Evolutionary conservation across 163 green algal species (phyloP).

Genomic region (Trebouxia gelatinosa): DNA sequence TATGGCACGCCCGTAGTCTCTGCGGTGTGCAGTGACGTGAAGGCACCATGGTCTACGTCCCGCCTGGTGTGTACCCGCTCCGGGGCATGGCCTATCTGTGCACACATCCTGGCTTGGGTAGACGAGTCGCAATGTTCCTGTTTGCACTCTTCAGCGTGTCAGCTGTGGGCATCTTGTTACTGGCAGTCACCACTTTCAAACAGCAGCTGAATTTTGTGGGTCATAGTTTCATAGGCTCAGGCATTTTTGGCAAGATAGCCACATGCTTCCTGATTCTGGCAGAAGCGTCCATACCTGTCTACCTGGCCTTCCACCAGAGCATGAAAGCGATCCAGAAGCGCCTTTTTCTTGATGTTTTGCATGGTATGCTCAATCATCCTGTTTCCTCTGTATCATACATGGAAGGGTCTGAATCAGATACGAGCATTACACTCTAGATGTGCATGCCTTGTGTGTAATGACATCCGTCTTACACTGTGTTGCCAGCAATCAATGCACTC

Average conservation of each 20-base stretch:
- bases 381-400: too few species aligned
- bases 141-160: background rate
- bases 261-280: conserved; percentile 12
- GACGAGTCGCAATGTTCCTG: background rate
- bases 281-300: conserved; percentile 13
- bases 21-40: too few species aligned
- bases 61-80: conserved; percentile 16
- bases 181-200: background rate
- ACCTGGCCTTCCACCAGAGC: conserved; percentile 9
- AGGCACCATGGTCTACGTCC: conserved; percentile 4
- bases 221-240: conserved; percentile 2
- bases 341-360: conserved; percentile 15
- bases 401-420: too few species aligned
- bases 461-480: too few species aligned
- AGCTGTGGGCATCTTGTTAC: background rate
- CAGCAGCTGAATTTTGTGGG: background rate
- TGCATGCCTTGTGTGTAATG: too few species aligned
- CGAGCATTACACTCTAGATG: too few species aligned
- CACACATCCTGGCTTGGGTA: background rate
- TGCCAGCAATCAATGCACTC: too few species aligned
- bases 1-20: too few species aligned
- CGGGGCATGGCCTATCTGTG: conserved; percentile 5
- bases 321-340: conserved; percentile 2
- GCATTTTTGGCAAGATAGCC: background rate
- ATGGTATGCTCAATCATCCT: conserved; percentile 3